Evolutionary conservation across 805 yeast species (phyloP).

Genomic region (Kuraishia molischiana): DNA sequence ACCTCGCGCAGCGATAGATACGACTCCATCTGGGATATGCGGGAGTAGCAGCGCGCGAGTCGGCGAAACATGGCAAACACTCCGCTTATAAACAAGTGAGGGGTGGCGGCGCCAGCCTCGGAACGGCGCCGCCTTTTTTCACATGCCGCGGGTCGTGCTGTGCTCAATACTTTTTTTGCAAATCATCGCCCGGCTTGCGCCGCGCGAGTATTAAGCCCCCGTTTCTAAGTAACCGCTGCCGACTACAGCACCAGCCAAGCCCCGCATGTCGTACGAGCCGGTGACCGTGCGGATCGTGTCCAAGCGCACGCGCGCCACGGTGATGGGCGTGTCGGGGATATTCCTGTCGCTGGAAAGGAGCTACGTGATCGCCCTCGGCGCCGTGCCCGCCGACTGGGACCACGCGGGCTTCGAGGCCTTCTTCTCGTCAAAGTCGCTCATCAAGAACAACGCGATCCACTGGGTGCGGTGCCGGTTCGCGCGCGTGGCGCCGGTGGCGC

Average conservation of each 20-base stretch:
- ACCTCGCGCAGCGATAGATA: slow-evolving; percentile 12
- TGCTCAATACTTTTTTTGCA: too few species aligned
- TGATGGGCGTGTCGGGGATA: background rate
- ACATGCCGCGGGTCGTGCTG: background rate
- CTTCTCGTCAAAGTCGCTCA: slow-evolving; percentile 8
- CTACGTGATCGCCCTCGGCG: background rate
- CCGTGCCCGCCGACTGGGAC: background rate
- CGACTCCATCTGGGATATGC: slow-evolving; percentile 1
- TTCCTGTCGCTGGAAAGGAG: background rate
- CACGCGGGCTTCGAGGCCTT: slow-evolving; percentile 7
- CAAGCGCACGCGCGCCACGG: background rate
- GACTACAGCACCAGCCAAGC: too few species aligned
- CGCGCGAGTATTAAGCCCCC: too few species aligned
- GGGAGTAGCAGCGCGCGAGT: background rate
- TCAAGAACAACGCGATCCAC: slow-evolving; percentile 8
- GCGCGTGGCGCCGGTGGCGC: background rate
- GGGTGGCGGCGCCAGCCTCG: background rate
- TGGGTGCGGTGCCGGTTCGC: slow-evolving; percentile 11
- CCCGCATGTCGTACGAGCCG: slow-evolving; percentile 1
- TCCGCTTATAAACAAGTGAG: too few species aligned
- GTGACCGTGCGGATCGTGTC: background rate
- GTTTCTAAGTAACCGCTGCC: too few species aligned
- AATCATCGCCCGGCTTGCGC: too few species aligned
- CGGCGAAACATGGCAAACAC: background rate
- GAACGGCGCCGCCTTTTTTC: background rate